Percentiles rank a stretch among this genome's conserved stretches.
phyloP scores from a whole-genome alignment of 352 stramenopile genomes.

The Globisporangium perplexum region DNA sequence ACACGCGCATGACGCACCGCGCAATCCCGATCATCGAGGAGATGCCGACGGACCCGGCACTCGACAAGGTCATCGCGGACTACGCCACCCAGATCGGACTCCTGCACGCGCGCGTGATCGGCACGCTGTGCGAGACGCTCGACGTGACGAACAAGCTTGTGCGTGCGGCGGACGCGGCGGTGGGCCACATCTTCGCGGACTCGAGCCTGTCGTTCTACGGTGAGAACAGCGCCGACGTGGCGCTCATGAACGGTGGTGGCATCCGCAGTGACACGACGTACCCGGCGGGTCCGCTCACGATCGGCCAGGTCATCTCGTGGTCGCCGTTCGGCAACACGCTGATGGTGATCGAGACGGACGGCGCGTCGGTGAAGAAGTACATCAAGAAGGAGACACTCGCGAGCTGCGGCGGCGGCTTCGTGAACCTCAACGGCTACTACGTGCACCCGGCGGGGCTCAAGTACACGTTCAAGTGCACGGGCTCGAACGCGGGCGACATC shows the following conservation, averaged over 20 bases:
- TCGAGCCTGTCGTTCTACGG: conserved; percentile 12
- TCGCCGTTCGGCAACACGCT: conserved; percentile 20
- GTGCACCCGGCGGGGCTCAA: conserved; percentile 33
- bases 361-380: conserved; percentile 32
- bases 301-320: conserved; percentile 18
- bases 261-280: conserved; percentile 19
- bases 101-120: conserved; percentile 38
- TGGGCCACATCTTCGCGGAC: conserved; percentile 10
- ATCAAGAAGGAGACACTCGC: conserved; percentile 24
- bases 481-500: conserved; percentile 14
- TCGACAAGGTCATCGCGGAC: conserved; percentile 45
- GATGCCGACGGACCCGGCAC: conserved; percentile 35
- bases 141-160: conserved; percentile 51
- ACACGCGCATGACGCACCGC: conserved; percentile 46
- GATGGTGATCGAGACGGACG: conserved; percentile 22
- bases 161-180: conserved; percentile 11
- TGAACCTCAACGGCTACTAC: conserved; percentile 35
- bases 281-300: conserved; percentile 11
- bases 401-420: conserved; percentile 18
- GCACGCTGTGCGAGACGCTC: conserved; percentile 43
- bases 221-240: conserved; percentile 7
- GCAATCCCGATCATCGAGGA: conserved; percentile 51
- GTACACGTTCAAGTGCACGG: conserved; percentile 36
- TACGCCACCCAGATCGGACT: conserved; percentile 36
- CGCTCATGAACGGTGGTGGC: conserved; percentile 17